Conservation (phyloP, 139 green algal species). For the Pseudopediastrum boryanum region DNA sequence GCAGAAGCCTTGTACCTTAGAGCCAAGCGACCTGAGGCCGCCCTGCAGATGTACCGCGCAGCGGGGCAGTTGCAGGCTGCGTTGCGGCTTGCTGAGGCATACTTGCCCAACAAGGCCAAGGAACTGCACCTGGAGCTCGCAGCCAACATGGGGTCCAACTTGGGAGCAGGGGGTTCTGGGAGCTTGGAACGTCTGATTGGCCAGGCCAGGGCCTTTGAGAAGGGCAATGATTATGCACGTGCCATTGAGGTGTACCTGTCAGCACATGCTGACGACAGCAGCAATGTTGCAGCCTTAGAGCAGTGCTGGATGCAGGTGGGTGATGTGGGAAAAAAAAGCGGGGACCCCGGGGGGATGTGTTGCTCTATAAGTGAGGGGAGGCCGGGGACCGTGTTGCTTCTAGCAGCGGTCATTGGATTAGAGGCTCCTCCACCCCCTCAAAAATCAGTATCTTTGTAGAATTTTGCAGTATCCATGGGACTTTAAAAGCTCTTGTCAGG, state of each 20-base stretch:
- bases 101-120: constrained; percentile 69
- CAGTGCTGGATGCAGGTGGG: constrained; percentile 56
- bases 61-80: constrained; percentile 76
- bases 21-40: constrained; percentile 75
- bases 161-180: not conserved
- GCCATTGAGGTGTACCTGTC: constrained; percentile 86
- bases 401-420: too few relatives aligned
- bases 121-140: constrained; percentile 55
- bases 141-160: constrained; percentile 10
- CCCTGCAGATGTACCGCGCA: constrained; percentile 78
- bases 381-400: too few relatives aligned
- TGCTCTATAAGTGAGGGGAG: too few relatives aligned
- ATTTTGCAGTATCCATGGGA: too few relatives aligned
- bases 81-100: constrained; percentile 81
- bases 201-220: constrained; percentile 62
- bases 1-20: constrained; percentile 74
- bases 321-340: too few relatives aligned
- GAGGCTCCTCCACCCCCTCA: too few relatives aligned
- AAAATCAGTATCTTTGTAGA: too few relatives aligned
- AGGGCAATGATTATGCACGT: constrained; percentile 65
- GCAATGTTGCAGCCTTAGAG: constrained; percentile 60
- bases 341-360: too few relatives aligned
- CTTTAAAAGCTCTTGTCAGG: too few relatives aligned
- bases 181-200: constrained; percentile 45
- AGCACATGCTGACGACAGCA: constrained; percentile 29